phyloP scores from a whole-genome alignment of 2,329 filamentous ascomycete genomes.

The Diaporthe citrichinensis region DNA sequence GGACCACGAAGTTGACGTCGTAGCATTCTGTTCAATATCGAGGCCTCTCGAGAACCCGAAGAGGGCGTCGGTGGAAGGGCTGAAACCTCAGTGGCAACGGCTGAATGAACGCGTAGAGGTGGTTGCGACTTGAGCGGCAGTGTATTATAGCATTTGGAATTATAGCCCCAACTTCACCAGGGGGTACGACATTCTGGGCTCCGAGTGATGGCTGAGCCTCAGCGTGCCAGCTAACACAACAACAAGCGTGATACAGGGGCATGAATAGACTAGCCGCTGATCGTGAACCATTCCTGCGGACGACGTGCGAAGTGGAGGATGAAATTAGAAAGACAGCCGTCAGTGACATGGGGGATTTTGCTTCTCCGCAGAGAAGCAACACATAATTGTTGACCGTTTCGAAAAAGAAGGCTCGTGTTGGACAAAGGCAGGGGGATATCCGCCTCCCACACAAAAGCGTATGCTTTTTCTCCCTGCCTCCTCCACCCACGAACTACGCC shows the following conservation, averaged over 20 bases:
- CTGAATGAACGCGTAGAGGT: background rate
- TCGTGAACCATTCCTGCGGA: background rate
- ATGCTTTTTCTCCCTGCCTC: conserved; percentile 17
- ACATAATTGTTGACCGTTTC: background rate
- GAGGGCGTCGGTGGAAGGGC: background rate
- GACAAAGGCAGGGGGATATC: background rate
- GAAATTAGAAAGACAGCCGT: background rate
- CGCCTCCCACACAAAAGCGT: background rate
- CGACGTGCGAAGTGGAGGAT: background rate
- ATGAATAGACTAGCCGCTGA: background rate
- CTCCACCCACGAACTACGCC: conserved; percentile 3
- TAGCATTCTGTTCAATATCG: background rate
- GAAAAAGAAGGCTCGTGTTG: conserved; percentile 14
- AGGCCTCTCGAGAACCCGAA: background rate
- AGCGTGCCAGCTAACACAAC: background rate
- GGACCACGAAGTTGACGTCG: background rate
- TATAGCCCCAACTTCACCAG: background rate
- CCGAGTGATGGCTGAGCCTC: background rate
- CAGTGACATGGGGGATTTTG: background rate
- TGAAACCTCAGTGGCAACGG: conserved; percentile 7
- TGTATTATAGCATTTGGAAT: conserved; percentile 1
- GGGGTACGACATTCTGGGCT: conserved; percentile 17
- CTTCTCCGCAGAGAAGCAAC: conserved; percentile 13
- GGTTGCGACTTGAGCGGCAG: background rate
- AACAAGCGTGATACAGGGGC: background rate